A percentile compares a stretch with the other conserved stretches of the same genome.
These are phyloP conservation scores for Nicotiana sylvestris DNA, from an alignment of 257 asterid species.

Conservation along the genomic window DNA sequence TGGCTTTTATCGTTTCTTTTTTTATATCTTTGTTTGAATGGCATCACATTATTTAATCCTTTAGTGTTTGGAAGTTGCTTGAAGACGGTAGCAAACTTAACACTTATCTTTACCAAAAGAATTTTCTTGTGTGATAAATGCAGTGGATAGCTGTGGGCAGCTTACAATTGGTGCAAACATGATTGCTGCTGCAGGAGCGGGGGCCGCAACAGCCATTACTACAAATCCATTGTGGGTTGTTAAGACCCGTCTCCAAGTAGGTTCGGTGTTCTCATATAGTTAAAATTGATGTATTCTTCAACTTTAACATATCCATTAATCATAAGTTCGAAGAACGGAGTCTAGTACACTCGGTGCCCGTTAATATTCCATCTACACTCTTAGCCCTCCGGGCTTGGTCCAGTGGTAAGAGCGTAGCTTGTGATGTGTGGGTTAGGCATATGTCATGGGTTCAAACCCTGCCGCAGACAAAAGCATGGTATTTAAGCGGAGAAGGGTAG, in stretches of 20 bases:
- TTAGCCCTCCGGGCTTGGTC: too few species aligned
- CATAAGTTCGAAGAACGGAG: neutral
- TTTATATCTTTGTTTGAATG: neutral
- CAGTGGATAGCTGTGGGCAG: constrained; percentile 58
- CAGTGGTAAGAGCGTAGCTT: too few species aligned
- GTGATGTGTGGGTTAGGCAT: too few species aligned
- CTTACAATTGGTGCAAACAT: constrained; percentile 69
- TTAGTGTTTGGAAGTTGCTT: neutral
- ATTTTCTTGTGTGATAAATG: constrained; percentile 2
- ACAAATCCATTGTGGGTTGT: constrained; percentile 96
- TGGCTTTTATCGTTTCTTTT: neutral
- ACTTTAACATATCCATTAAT: too few species aligned
- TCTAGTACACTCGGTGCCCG: neutral
- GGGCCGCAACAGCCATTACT: constrained; percentile 76
- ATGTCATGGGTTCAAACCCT: too few species aligned
- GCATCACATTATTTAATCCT: neutral
- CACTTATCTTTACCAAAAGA: neutral
- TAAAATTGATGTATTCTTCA: neutral
- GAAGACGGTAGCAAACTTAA: constrained; percentile 9
- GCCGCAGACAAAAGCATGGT: too few species aligned
- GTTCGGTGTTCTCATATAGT: constrained; percentile 25
- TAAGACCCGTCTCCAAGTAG: constrained; percentile 89
- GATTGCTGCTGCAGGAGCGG: constrained; percentile 94
- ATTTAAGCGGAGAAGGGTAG: too few species aligned
- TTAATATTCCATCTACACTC: too few species aligned